Base-by-base conservation (phyloP, 139 green algal species). In the Closterium sp. region DNA sequence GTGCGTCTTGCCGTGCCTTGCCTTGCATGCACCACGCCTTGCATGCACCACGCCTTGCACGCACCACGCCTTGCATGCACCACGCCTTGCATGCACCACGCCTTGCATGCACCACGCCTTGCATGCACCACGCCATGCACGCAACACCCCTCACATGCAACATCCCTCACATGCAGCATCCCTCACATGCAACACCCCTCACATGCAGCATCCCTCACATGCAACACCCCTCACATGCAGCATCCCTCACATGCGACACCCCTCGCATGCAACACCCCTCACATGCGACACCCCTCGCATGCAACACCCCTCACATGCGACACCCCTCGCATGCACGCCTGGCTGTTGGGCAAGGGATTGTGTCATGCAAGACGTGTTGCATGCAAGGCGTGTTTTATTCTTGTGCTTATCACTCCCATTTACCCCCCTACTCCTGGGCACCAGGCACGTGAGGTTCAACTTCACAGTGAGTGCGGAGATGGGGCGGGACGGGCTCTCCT, bases 381-480 rank as follows among this genome's bases (percentile, higher is more conserved):
- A 7, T 38, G 85, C 29, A n/a, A n/a, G n/a, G n/a, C n/a, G n/a
- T n/a, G n/a, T n/a, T n/a, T n/a, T n/a, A n/a, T n/a, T 89, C 86
- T 31, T 34, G 11, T 45, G 86, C 86, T 45, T 17, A 22, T 24
- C 86, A 5, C 31, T 24, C 31, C 17, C 17, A 31, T 13, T 31
- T 19, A 7, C 31, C 31, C 31, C 31, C 2, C 86, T 27, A 24
- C 70, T 90, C 27, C 70, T 86, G 9, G 38, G 31, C 70, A 19
- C 29, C 89, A 91, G 89, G 11, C 31, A 79, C 70, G 89, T 91
- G 29, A 7, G 32, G 84, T 91, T 91, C 32, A 91, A 87, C 31
- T 91, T 88, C 31, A 88, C 89, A 38, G 89, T 91, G 89, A 86
- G 84, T 88, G 89, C 89, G 31, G 89, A 91, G 84, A 29, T n/a